A percentile compares a stretch with the other conserved stretches of the same genome.
Conservation (phyloP, 768 basidiomycete species). For the Tylopilus plumbeoviolaceoides region DNA sequence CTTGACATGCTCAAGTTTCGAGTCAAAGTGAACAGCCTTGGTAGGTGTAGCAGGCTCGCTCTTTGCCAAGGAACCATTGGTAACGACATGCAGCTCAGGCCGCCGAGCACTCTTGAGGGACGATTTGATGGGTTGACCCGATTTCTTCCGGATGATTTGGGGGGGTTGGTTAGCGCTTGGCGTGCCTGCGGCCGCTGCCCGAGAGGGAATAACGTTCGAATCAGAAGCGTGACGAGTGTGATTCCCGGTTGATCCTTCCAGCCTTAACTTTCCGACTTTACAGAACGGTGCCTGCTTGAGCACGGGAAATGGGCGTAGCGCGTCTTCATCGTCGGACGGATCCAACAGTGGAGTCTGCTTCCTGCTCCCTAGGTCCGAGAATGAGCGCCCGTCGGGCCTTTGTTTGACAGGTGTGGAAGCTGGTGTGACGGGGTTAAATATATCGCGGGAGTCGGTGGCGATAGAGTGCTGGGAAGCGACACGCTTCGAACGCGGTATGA, state of each 20-base stretch:
- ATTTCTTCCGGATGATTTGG: slow-evolving; percentile 79
- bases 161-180: slow-evolving; percentile 1
- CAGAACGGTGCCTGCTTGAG: slow-evolving; percentile 20
- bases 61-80: slow-evolving; percentile 45
- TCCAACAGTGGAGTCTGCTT: slow-evolving; percentile 20
- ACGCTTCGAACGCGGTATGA: slow-evolving; percentile 37
- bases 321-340: slow-evolving; percentile 31
- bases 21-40: slow-evolving; percentile 91
- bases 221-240: slow-evolving; percentile 24
- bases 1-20: slow-evolving; percentile 90
- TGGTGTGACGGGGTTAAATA: slow-evolving; percentile 41
- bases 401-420: slow-evolving; percentile 34
- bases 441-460: slow-evolving; percentile 14
- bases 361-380: slow-evolving; percentile 12
- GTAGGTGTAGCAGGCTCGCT: slow-evolving; percentile 83
- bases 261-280: slow-evolving; percentile 21
- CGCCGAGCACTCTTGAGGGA: slow-evolving; percentile 76
- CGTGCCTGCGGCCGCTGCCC: not conserved
- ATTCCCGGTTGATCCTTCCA: slow-evolving; percentile 21
- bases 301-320: slow-evolving; percentile 15
- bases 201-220: slow-evolving; percentile 5
- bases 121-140: slow-evolving; percentile 88
- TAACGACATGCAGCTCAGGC: slow-evolving; percentile 50
- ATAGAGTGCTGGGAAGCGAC: slow-evolving; percentile 26
- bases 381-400: slow-evolving; percentile 4